Percentiles rank a stretch among this genome's conserved stretches.
Evolutionary conservation across 2,329 filamentous ascomycete species (phyloP).

Genomic region (Orbilia ellipsospora): DNA sequence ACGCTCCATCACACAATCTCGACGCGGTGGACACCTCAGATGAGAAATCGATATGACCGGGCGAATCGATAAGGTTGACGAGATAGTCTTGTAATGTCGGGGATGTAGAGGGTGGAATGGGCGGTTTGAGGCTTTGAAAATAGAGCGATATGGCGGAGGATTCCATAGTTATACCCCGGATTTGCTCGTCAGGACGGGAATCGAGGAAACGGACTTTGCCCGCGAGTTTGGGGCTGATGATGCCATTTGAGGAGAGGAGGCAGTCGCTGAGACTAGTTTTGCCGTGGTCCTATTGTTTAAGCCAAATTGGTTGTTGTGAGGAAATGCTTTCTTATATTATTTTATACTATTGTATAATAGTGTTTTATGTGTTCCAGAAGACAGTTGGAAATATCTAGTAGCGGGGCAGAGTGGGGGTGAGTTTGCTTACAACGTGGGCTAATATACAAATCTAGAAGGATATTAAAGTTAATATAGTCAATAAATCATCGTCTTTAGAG

Average conservation of each 20-base stretch:
- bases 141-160: constrained; percentile 96
- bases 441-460: constrained; percentile 84
- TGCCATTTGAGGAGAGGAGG: constrained; percentile 97
- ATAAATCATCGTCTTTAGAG: constrained; percentile 14
- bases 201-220: constrained; percentile 98
- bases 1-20: constrained; percentile 89
- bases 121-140: constrained; percentile 86
- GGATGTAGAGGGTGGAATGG: constrained; percentile 34
- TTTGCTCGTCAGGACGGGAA: constrained; percentile 93
- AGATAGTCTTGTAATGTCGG: constrained; percentile 78
- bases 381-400: constrained; percentile 6
- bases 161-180: constrained; percentile 99
- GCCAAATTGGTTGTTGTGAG: constrained; percentile 31
- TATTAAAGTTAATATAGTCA: constrained; percentile 60
- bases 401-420: background rate
- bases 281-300: constrained; percentile 78
- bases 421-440: constrained; percentile 79
- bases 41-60: constrained; percentile 98
- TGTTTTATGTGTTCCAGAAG: background rate
- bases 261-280: constrained; percentile 98
- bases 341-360: constrained; percentile 23
- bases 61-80: constrained; percentile 97
- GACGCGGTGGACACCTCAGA: constrained; percentile 97
- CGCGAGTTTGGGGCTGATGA: constrained; percentile 96
- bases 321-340: constrained; percentile 43